Percentiles rank a stretch among this genome's conserved stretches.
Conservation (phyloP, 176 grass and related monocot genomes). For the Musa troglodytarum region DNA sequence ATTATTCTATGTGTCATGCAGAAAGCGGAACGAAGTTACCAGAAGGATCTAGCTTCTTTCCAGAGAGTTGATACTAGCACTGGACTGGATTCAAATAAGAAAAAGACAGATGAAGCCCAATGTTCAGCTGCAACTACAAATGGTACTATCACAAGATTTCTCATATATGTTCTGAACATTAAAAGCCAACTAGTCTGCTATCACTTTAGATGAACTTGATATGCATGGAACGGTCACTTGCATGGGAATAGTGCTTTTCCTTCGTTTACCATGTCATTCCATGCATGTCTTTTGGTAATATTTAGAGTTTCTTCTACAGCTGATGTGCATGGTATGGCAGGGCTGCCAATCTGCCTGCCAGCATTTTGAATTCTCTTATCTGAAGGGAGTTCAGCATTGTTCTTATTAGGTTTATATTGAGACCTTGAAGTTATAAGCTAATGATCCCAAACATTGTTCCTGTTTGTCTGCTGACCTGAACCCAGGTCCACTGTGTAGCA, state of each 20-base stretch:
- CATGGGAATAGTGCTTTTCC: neutral
- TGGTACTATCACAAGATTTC: conserved; percentile 42
- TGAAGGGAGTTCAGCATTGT: neutral
- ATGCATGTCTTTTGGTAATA: neutral
- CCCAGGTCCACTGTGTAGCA: neutral
- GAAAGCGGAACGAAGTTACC: conserved; percentile 93
- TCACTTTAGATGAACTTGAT: neutral
- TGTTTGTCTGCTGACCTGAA: neutral
- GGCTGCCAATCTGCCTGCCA: neutral
- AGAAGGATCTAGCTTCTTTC: conserved; percentile 59
- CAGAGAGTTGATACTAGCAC: conserved; percentile 14
- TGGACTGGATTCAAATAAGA: conserved; percentile 34
- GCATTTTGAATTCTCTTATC: neutral
- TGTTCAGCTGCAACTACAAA: conserved; percentile 46
- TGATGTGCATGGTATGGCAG: neutral
- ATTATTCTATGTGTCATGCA: conserved; percentile 8
- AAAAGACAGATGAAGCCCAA: conserved; percentile 33
- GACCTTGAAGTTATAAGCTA: too few relatives aligned
- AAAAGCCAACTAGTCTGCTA: neutral
- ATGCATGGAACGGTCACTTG: neutral
- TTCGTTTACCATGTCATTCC: neutral
- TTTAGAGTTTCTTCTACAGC: neutral
- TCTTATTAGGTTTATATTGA: too few relatives aligned
- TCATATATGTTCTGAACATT: conserved; percentile 18
- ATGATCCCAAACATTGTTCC: neutral